Conservation (phyloP, 1,284 basidiomycete genomes). For the Rhodotorula mucilaginosa region DNA sequence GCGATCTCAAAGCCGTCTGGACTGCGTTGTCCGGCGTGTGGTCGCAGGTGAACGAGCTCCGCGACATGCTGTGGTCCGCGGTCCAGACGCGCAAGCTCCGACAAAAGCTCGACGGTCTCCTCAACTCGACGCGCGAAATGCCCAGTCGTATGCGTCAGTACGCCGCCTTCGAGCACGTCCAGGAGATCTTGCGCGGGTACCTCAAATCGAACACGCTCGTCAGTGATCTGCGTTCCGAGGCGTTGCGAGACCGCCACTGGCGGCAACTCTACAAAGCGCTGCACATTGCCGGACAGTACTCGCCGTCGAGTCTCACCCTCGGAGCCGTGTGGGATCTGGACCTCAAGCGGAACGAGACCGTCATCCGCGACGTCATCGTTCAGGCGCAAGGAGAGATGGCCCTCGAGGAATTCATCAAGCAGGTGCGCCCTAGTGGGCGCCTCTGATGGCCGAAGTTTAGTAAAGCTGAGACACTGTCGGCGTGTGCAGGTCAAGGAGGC, state of each 20-base stretch:
- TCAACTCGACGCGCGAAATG: slow-evolving; percentile 94
- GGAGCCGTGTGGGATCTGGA: slow-evolving; percentile 98
- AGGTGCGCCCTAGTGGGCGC: slow-evolving; percentile 53
- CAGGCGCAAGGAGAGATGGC: slow-evolving; percentile 91
- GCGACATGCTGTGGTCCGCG: slow-evolving; percentile 85
- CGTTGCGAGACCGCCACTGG: slow-evolving; percentile 97
- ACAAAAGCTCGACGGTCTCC: slow-evolving; percentile 83
- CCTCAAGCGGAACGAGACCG: slow-evolving; percentile 82
- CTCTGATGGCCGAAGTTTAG: neutral
- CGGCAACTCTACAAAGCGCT: slow-evolving; percentile 94
- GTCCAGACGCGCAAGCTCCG: slow-evolving; percentile 89
- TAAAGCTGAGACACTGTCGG: neutral
- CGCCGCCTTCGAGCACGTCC: slow-evolving; percentile 96
- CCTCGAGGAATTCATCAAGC: slow-evolving; percentile 53
- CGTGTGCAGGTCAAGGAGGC: slow-evolving; percentile 79
- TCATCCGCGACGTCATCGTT: slow-evolving; percentile 90
- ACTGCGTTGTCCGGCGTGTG: slow-evolving; percentile 96
- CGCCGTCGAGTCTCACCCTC: slow-evolving; percentile 73
- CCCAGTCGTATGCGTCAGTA: slow-evolving; percentile 99
- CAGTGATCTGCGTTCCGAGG: slow-evolving; percentile 92
- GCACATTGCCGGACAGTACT: slow-evolving; percentile 51
- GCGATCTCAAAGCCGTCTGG: slow-evolving; percentile 97
- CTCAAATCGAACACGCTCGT: slow-evolving; percentile 87
- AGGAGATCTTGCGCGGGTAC: slow-evolving; percentile 79
- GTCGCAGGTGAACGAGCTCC: slow-evolving; percentile 85